A percentile compares a stretch with the other conserved stretches of the same genome.
Evolutionary conservation across 2,329 filamentous ascomycete species (phyloP).

Genomic region (Eurotiales sp.): DNA sequence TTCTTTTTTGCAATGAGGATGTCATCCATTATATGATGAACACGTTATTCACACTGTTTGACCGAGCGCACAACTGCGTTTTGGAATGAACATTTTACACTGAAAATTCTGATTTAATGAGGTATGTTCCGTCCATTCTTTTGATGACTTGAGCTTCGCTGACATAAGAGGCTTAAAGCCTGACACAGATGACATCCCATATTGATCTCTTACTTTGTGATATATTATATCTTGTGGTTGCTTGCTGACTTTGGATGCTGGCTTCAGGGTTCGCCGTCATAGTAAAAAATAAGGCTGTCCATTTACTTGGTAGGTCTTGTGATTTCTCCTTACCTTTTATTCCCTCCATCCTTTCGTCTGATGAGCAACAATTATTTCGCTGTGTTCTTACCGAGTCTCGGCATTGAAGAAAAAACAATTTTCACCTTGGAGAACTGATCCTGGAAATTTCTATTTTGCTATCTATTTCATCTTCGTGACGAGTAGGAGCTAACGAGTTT

Average conservation of each 20-base stretch:
- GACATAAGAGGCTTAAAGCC: slow-evolving; percentile 33
- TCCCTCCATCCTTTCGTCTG: slow-evolving; percentile 14
- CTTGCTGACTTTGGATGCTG: neutral
- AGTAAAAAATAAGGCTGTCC: neutral
- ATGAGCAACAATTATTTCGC: slow-evolving; percentile 62
- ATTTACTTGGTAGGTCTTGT: slow-evolving; percentile 1
- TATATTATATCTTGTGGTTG: neutral
- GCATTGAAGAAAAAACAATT: slow-evolving; percentile 54
- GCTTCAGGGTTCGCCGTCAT: slow-evolving; percentile 2
- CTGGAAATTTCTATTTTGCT: slow-evolving; percentile 10
- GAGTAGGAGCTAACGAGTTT: slow-evolving; percentile 19
- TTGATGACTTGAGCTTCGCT: slow-evolving; percentile 23
- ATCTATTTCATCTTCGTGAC: neutral
- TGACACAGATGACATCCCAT: slow-evolving; percentile 38
- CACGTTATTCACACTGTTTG: slow-evolving; percentile 69
- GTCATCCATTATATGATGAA: slow-evolving; percentile 57
- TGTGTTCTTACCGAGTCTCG: slow-evolving; percentile 61
- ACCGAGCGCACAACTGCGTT: slow-evolving; percentile 49
- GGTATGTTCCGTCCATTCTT: slow-evolving; percentile 32
- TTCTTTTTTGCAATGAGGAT: slow-evolving; percentile 19
- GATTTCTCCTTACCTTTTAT: neutral
- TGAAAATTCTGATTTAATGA: slow-evolving; percentile 72
- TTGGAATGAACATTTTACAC: slow-evolving; percentile 58
- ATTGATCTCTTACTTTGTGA: slow-evolving; percentile 8
- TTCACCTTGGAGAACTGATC: slow-evolving; percentile 66